Percentiles rank a stretch among this genome's conserved stretches.
Evolutionary conservation across 148 eudicot genomes (phyloP).

Genomic region (Vaccinium macrocarpon): DNA sequence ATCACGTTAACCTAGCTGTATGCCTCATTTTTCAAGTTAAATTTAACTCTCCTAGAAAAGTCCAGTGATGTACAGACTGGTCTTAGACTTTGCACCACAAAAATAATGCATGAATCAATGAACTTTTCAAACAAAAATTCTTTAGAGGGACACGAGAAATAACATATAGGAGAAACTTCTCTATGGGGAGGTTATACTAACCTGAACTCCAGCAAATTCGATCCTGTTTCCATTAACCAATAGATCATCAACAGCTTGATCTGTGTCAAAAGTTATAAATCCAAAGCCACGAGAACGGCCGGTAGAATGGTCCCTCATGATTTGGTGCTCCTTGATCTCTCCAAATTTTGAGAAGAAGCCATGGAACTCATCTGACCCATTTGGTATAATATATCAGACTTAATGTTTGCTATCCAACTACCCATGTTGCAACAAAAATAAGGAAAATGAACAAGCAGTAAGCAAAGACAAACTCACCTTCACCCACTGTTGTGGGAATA

Average conservation of each 20-base stretch:
- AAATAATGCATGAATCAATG: neutral
- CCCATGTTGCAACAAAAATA: neutral
- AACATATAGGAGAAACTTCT: neutral
- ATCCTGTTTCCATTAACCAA: constrained; percentile 53
- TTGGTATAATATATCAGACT: neutral
- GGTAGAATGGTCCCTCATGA: constrained; percentile 56
- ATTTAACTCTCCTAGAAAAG: neutral
- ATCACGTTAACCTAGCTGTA: no score
- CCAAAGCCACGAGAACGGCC: constrained; percentile 69
- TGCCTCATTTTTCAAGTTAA: no score
- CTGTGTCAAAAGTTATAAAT: constrained; percentile 51
- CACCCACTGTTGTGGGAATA: constrained; percentile 52
- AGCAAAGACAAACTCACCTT: constrained; percentile 30
- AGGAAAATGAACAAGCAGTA: no score
- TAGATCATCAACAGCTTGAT: constrained; percentile 56
- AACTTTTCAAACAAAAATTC: neutral
- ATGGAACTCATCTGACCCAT: constrained; percentile 49
- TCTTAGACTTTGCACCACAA: neutral
- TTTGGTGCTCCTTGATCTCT: constrained; percentile 51
- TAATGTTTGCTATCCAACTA: neutral
- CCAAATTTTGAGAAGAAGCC: constrained; percentile 56
- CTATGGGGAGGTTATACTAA: constrained; percentile 8
- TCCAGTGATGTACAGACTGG: neutral
- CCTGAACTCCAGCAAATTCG: constrained; percentile 65
- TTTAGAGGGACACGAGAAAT: neutral